Conservation (phyloP, 345 rosid genomes). For the Brassica incana region DNA sequence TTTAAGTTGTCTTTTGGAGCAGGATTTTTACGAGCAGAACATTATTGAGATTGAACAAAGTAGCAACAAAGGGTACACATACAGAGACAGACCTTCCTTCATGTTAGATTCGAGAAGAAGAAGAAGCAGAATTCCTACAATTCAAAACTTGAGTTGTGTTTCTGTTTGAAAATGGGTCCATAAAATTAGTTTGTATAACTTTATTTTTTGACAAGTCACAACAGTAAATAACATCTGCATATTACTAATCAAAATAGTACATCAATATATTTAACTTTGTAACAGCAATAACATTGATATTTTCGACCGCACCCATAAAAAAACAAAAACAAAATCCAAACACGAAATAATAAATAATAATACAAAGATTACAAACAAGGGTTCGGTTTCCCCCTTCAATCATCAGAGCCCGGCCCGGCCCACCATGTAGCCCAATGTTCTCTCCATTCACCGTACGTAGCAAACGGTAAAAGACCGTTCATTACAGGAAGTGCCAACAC, state of each 20-base stretch:
- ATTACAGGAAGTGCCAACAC: constrained; percentile 55
- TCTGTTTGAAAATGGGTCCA: neutral
- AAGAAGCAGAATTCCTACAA: no score
- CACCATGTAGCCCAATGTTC: constrained; percentile 39
- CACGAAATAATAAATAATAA: constrained; percentile 7
- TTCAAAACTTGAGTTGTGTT: neutral
- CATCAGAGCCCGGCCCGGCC: neutral
- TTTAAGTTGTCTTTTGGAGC: no score
- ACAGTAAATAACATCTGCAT: neutral
- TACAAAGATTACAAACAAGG: constrained; percentile 11
- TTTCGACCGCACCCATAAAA: neutral
- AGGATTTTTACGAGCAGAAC: no score
- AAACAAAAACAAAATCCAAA: neutral
- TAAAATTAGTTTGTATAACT: neutral
- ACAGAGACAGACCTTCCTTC: no score
- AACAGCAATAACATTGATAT: neutral
- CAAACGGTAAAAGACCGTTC: constrained; percentile 81
- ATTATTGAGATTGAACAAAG: no score
- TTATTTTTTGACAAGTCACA: neutral
- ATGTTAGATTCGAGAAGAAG: no score
- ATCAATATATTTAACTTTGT: neutral
- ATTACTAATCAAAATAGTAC: neutral
- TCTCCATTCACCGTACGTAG: constrained; percentile 64
- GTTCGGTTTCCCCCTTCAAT: neutral
- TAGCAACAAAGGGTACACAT: no score